These are phyloP conservation scores for Podaxis rugospora DNA, from an alignment of 768 basidiomycete genomes.

Conservation along the genomic window DNA sequence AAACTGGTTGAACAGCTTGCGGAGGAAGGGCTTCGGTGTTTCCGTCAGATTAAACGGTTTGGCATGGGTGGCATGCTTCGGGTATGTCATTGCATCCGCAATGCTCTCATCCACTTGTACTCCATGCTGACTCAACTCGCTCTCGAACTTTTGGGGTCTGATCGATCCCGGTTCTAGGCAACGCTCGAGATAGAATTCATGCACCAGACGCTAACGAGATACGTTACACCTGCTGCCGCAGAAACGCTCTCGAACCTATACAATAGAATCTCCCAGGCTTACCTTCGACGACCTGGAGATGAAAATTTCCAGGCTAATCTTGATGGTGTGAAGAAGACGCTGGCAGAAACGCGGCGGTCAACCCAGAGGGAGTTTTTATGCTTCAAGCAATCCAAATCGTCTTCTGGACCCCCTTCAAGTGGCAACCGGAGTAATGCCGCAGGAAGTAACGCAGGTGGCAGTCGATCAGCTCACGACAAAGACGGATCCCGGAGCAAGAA, in stretches of 20 bases:
- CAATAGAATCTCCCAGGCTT: constrained; percentile 91
- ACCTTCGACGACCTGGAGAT: constrained; percentile 78
- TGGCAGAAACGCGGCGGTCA: constrained; percentile 82
- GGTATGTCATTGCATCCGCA: constrained; percentile 41
- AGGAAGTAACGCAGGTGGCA: not conserved
- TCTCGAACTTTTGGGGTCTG: not conserved
- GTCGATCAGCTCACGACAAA: constrained; percentile 7
- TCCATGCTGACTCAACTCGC: not conserved
- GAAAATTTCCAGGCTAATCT: constrained; percentile 84
- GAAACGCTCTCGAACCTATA: constrained; percentile 89
- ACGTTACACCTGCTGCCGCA: constrained; percentile 77
- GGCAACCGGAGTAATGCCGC: constrained; percentile 5
- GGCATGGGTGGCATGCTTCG: constrained; percentile 99
- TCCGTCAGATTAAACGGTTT: constrained; percentile 85
- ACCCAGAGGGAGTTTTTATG: constrained; percentile 96
- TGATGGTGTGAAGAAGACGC: constrained; percentile 86
- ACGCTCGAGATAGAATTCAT: constrained; percentile 99
- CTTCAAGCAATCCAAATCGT: constrained; percentile 71
- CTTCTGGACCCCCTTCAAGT: constrained; percentile 16
- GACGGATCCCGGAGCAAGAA: constrained; percentile 9
- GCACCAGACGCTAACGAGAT: constrained; percentile 90
- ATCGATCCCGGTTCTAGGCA: constrained; percentile 49
- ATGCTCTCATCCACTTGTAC: not conserved
- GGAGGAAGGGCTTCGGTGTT: constrained; percentile 76
- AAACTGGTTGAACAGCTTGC: constrained; percentile 81